These are phyloP conservation scores for Phoma herbarum DNA, from an alignment of 2,329 filamentous ascomycete species.

Conservation along the genomic window DNA sequence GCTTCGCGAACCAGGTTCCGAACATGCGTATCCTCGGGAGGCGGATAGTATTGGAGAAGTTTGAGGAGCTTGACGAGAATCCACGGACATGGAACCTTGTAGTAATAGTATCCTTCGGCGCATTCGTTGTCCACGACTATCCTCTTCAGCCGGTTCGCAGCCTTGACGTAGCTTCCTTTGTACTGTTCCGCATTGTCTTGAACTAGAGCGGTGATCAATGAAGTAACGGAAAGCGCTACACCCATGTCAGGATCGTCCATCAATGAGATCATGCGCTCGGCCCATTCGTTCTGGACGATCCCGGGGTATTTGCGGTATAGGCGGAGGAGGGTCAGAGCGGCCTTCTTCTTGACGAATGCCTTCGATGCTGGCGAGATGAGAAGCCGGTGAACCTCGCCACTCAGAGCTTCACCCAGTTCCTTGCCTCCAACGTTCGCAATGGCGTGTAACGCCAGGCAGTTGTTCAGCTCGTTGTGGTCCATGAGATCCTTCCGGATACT, in stretches of 20 bases:
- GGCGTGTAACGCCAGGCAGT: constrained; percentile 93
- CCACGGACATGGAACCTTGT: constrained; percentile 99
- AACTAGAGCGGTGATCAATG: constrained; percentile 89
- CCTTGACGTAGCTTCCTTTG: constrained; percentile 92
- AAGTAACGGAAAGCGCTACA: constrained; percentile 93
- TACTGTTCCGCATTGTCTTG: constrained; percentile 96
- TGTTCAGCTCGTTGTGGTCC: constrained; percentile 96
- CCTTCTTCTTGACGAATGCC: constrained; percentile 99
- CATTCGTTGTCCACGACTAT: constrained; percentile 92
- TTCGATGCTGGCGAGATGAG: constrained; percentile 97
- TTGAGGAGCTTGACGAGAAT: constrained; percentile 94
- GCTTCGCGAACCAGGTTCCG: constrained; percentile 92
- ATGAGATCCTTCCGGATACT: constrained; percentile 96
- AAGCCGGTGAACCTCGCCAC: constrained; percentile 88
- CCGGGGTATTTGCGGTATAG: constrained; percentile 93
- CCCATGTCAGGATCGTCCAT: constrained; percentile 97
- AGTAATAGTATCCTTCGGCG: constrained; percentile 92
- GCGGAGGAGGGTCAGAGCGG: constrained; percentile 88
- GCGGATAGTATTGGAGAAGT: constrained; percentile 93
- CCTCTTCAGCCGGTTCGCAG: constrained; percentile 85
- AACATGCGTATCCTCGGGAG: constrained; percentile 92
- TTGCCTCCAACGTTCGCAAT: constrained; percentile 97
- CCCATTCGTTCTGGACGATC: constrained; percentile 96
- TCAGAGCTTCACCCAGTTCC: constrained; percentile 96
- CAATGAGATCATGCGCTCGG: constrained; percentile 95